Conservation (phyloP, 176 grass and related monocot species). For the Eremochloa ophiuroides region DNA sequence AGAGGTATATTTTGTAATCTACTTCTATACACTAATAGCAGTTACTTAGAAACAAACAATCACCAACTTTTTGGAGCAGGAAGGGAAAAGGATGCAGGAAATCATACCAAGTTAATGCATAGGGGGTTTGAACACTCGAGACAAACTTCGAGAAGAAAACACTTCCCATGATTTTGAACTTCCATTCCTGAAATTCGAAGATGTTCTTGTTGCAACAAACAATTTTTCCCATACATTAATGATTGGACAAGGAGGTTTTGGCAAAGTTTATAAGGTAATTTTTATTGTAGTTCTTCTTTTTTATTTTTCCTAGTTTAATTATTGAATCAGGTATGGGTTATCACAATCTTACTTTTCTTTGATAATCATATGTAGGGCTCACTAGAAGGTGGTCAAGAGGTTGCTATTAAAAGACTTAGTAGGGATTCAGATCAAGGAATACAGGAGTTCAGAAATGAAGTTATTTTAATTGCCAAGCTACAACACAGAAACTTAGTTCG, state of each 20-base stretch:
- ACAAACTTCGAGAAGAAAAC: not conserved
- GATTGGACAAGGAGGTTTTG: slow-evolving; percentile 33
- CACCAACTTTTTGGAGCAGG: not conserved
- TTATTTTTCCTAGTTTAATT: not conserved
- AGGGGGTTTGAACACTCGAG: not conserved
- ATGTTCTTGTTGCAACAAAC: not conserved
- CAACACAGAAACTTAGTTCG: not conserved
- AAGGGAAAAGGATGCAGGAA: not conserved
- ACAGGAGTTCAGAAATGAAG: not conserved
- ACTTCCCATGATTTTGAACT: not conserved
- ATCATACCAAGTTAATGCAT: not conserved
- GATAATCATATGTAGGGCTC: not conserved
- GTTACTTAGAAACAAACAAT: not conserved
- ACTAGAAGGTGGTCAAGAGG: slow-evolving; percentile 26
- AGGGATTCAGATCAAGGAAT: slow-evolving; percentile 37
- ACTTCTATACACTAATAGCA: not conserved
- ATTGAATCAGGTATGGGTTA: not conserved
- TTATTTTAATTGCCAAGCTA: not conserved
- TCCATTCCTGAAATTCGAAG: slow-evolving; percentile 20
- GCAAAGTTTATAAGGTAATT: slow-evolving; percentile 38
- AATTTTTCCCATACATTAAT: slow-evolving; percentile 10
- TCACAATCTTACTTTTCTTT: not conserved
- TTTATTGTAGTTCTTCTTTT: not conserved
- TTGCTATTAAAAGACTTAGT: slow-evolving; percentile 46
- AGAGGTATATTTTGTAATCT: not conserved